A percentile compares a stretch with the other conserved stretches of the same genome.
phyloP scores from a whole-genome alignment of 2,329 filamentous ascomycete genomes.

The Monilinia polystroma region DNA sequence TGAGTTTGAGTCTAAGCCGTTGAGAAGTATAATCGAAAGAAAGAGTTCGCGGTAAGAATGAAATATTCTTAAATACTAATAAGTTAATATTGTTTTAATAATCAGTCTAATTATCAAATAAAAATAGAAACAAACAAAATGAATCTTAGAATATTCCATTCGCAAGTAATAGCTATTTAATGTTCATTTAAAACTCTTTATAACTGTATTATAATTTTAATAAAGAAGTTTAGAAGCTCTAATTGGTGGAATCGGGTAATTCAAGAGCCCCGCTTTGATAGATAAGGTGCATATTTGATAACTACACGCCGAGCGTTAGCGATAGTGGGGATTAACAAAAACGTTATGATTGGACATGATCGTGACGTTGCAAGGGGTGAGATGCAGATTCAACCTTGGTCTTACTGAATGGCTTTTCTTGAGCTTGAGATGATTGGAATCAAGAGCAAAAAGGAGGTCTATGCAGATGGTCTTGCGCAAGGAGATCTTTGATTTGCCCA shows the following conservation, averaged over 20 bases:
- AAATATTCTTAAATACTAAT: background rate
- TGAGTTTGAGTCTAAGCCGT: no score
- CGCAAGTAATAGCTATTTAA: no score
- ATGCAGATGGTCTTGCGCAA: background rate
- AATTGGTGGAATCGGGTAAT: background rate
- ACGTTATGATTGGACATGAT: background rate
- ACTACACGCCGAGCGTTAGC: background rate
- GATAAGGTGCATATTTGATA: background rate
- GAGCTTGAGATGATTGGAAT: background rate
- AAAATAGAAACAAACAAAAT: no score
- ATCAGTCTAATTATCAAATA: no score
- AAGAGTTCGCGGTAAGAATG: no score
- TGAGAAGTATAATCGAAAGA: no score
- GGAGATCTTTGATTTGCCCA: background rate
- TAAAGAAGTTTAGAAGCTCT: background rate
- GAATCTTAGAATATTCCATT: no score
- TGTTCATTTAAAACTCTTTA: no score
- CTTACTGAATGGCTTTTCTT: background rate
- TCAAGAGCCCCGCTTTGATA: background rate
- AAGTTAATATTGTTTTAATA: no score
- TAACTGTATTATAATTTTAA: no score
- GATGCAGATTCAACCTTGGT: background rate
- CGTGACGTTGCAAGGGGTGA: no score
- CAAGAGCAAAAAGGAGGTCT: background rate
- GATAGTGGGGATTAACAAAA: no score